A percentile compares a stretch with the other conserved stretches of the same genome.
These are phyloP conservation scores for Solanum dulcamara DNA, from an alignment of 257 asterid species.

Conservation along the genomic window DNA sequence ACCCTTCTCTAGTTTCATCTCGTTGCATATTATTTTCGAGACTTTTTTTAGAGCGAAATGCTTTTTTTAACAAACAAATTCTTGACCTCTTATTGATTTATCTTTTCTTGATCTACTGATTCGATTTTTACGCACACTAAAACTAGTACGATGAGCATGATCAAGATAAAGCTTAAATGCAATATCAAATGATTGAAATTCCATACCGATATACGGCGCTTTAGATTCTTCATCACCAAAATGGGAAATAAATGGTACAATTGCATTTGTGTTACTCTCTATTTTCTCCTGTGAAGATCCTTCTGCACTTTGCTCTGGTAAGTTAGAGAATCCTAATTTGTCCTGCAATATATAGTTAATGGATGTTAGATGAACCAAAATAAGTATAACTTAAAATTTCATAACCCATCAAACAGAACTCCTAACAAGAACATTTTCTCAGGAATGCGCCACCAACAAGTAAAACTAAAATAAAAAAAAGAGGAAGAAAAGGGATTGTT, in stretches of 20 bases:
- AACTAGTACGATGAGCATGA: neutral
- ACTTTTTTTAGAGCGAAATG: neutral
- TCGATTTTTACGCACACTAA: neutral
- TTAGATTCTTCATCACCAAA: neutral
- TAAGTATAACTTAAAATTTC: neutral
- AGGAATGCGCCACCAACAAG: no score
- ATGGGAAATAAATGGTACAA: neutral
- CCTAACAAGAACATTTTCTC: no score
- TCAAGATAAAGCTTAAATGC: neutral
- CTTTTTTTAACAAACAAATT: neutral
- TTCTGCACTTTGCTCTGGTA: neutral
- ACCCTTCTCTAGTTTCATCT: neutral
- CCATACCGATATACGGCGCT: neutral
- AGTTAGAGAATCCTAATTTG: neutral
- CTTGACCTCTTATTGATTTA: neutral
- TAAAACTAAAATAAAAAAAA: no score
- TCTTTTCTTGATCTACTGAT: neutral
- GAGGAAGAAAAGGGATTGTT: no score
- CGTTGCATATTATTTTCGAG: neutral
- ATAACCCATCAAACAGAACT: no score
- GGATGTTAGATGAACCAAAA: neutral
- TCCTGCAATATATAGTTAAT: neutral
- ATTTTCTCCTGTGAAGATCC: neutral
- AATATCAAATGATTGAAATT: neutral
- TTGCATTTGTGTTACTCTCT: no score